Conservation (phyloP, 208 protist species). For the Porcisia hertigi region DNA sequence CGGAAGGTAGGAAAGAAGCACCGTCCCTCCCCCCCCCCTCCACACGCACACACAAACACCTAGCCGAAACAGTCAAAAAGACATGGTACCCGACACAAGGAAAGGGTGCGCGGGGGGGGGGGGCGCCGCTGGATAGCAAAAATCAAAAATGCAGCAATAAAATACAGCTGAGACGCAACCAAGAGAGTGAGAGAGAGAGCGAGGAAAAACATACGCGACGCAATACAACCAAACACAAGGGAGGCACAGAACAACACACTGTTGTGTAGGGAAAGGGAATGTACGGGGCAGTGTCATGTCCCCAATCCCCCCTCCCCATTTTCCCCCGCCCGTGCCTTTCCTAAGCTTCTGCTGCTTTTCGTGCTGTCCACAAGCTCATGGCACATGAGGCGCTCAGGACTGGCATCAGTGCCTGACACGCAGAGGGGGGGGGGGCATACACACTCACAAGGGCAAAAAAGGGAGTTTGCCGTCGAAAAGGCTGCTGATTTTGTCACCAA, state of each 20-base stretch:
- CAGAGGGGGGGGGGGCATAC: not conserved
- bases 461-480: constrained; percentile 30
- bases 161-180: not conserved
- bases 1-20: not conserved
- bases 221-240: not conserved
- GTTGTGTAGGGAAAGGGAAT: too few relatives aligned
- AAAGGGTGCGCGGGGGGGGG: not conserved
- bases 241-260: not conserved
- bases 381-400: not conserved
- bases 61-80: not conserved
- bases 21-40: too few relatives aligned
- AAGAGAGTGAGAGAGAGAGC: not conserved
- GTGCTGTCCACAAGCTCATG: not conserved
- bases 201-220: too few relatives aligned
- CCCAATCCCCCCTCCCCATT: too few relatives aligned
- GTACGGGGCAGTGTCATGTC: too few relatives aligned
- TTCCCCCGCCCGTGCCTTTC: too few relatives aligned
- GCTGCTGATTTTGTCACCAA: constrained; percentile 29
- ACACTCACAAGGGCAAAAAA: not conserved
- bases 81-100: not conserved
- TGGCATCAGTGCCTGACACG: too few relatives aligned
- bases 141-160: not conserved
- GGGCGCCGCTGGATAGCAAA: not conserved
- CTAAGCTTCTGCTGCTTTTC: not conserved
- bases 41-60: too few relatives aligned